Evolutionary conservation across 371 early-diverging fungal species (phyloP).

Genomic region (Choanephora cucurbitarum): DNA sequence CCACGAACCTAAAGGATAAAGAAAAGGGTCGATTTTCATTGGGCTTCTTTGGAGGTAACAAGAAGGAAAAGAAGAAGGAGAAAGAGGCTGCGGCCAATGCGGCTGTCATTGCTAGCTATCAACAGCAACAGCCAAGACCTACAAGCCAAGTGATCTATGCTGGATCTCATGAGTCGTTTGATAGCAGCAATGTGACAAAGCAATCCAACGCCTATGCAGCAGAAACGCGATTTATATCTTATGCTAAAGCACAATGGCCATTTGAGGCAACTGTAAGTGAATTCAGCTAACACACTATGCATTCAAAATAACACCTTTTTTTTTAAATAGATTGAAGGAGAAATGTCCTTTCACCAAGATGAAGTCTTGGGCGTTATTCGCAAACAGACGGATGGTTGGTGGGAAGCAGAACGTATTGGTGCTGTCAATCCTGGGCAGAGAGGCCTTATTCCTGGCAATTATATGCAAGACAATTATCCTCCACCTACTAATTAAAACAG

Average conservation of each 20-base stretch:
- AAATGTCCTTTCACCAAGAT: slow-evolving; percentile 42
- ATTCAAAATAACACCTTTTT: background rate
- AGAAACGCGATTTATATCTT: slow-evolving; percentile 10
- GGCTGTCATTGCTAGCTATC: slow-evolving; percentile 1
- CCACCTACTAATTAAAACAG: background rate
- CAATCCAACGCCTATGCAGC: background rate
- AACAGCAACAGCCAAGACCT: slow-evolving; percentile 13
- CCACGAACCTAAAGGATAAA: slow-evolving; percentile 4
- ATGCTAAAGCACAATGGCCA: slow-evolving; percentile 36
- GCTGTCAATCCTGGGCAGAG: slow-evolving; percentile 25
- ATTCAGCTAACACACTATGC: background rate
- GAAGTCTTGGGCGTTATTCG: slow-evolving; percentile 41
- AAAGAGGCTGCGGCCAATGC: slow-evolving; percentile 15
- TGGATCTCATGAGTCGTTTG: slow-evolving; percentile 1
- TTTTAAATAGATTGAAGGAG: slow-evolving; percentile 37
- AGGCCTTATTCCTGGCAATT: slow-evolving; percentile 54
- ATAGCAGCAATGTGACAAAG: background rate
- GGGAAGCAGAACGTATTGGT: slow-evolving; percentile 43
- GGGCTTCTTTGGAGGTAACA: slow-evolving; percentile 23
- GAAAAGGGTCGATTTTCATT: slow-evolving; percentile 25
- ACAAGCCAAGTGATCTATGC: slow-evolving; percentile 1
- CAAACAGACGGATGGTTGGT: slow-evolving; percentile 55
- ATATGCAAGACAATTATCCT: slow-evolving; percentile 27
- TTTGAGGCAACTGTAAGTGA: slow-evolving; percentile 38
- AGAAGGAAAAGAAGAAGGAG: slow-evolving; percentile 30